Conservation (phyloP, 176 grass and related monocot genomes). For the bread wheat (Triticum aestivum) region IWGSC_CS_RefSeq_v2.1 NC_057807.1:671942336-671942835, state of each 20-base stretch:
- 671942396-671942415: not conserved
- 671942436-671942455: not conserved
- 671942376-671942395: not conserved
- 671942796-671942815: not conserved
- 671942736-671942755: slow-evolving; percentile 63
- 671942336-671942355: not conserved
- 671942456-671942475: not conserved
- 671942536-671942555: not conserved
- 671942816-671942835: not conserved
- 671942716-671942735: slow-evolving; percentile 97
- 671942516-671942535: not conserved
- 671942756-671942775: slow-evolving; percentile 89
- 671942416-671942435: not conserved
- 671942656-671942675: not conserved
- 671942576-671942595: not conserved
- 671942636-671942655: not conserved
- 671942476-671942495: not conserved
- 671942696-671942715: slow-evolving; percentile 51
- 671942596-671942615: not conserved
- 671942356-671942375: not conserved
- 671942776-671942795: slow-evolving; percentile 91
- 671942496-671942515: not conserved
- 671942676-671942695: not conserved
- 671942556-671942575: not conserved
- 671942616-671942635: not conserved